Base-by-base conservation (phyloP, 768 basidiomycete species). In the Floccularia luteovirens region DNA sequence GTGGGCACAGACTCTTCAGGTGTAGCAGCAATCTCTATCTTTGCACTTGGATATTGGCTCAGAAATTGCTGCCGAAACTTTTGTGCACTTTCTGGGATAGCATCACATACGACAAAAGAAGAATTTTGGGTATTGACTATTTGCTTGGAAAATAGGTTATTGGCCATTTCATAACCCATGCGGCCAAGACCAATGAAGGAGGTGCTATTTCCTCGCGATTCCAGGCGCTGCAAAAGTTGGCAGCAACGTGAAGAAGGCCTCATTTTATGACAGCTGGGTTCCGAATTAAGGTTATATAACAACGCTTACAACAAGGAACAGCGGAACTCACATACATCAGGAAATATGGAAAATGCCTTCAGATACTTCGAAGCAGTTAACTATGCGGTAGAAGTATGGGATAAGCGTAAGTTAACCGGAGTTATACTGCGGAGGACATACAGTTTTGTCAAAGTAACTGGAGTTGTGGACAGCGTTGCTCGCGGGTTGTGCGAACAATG, bases 91-190 rank as follows among this genome's bases (percentile, higher is more conserved):
- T 77, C 77, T 19, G 74, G 69, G 36, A 79, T 54, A 8, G 81
- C 80, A 55, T 93, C 90, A 60, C 85, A 92, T 23, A 93, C 77
- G 14, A 87, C 72, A 51, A 91, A 88, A 19, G 59, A 71, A 31
- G 74, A 55, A 11, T 79, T 72, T n/a, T 58, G 45, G 27, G 64
- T 59, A 31, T 74, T 62, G n/a, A 70, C 66, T 43, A 77, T 63
- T 46, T 73, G 72, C 57, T 87, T 88, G 0, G 80, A 79, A 64
- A 90, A 88, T 36, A 91, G 72, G 59, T 92, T 92, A 58, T 69
- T 72, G 11, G 75, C 75, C 90, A 92, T 92, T 58, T 89, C 82
- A 31, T 76, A 77, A 30, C 90, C 90, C 90, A 93, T 92, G 31
- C 81, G 73, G 28, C 90, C 90, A 10, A 93, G 74, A 6, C 90